phyloP scores from a whole-genome alignment of 164 flowering plant genomes.

The Buxus sempervirens region DNA sequence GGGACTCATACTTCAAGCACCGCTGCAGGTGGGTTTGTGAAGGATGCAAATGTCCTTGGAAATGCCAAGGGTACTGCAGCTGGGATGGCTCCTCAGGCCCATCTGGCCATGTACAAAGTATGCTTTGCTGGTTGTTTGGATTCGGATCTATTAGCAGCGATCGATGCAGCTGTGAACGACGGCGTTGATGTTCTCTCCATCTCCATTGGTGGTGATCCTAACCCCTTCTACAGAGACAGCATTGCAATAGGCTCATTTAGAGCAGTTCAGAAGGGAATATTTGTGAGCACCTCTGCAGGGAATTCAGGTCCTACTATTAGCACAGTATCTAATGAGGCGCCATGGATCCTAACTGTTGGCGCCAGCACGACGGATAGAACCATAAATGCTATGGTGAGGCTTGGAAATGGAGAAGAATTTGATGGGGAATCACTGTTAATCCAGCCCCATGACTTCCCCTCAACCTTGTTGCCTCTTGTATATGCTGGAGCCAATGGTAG shows the following conservation, averaged over 20 bases:
- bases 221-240: constrained; percentile 59
- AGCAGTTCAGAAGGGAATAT: constrained; percentile 88
- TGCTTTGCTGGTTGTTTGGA: constrained; percentile 86
- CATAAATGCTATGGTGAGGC: constrained; percentile 46
- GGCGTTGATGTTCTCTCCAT: constrained; percentile 79
- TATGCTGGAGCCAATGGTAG: too few species aligned
- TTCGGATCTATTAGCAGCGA: constrained; percentile 79
- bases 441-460: too few species aligned
- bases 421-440: too few species aligned
- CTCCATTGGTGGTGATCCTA: constrained; percentile 73
- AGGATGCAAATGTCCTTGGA: constrained; percentile 69
- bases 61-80: constrained; percentile 76
- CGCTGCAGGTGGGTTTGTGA: constrained; percentile 68
- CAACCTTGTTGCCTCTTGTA: too few species aligned
- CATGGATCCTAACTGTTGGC: constrained; percentile 88
- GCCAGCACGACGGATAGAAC: constrained; percentile 94
- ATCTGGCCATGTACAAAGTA: constrained; percentile 83
- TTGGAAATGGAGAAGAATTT: too few species aligned
- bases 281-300: constrained; percentile 90
- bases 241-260: constrained; percentile 70
- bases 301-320: constrained; percentile 91
- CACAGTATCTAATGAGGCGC: constrained; percentile 86
- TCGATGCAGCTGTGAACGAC: constrained; percentile 80
- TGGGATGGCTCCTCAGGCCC: constrained; percentile 78
- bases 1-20: constrained; percentile 94